Conservation (phyloP, 495 filamentous ascomycete genomes). For the Aspergillus egyptiacus region DNA sequence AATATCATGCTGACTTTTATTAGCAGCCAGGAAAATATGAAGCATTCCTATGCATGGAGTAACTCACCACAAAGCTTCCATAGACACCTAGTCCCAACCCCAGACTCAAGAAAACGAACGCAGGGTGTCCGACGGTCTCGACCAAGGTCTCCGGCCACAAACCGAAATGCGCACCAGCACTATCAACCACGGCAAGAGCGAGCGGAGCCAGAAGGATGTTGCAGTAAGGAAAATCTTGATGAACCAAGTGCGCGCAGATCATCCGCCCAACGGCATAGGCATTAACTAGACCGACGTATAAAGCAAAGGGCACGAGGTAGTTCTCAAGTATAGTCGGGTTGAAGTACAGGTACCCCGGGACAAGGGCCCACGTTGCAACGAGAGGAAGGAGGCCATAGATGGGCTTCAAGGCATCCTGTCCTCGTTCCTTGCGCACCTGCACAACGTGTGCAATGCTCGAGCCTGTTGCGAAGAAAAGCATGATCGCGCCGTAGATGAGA, state of each 20-base stretch:
- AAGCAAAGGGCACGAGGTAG: conserved; percentile 78
- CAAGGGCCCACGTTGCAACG: conserved; percentile 64
- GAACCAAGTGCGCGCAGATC: conserved; percentile 86
- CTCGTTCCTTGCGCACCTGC: conserved; percentile 64
- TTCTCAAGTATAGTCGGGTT: conserved; percentile 75
- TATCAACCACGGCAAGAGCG: conserved; percentile 67
- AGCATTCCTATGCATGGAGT: neutral
- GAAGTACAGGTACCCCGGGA: conserved; percentile 72
- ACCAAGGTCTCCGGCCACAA: conserved; percentile 78
- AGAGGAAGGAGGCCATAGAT: conserved; percentile 79
- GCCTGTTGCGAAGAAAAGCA: conserved; percentile 76
- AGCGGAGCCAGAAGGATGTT: conserved; percentile 71
- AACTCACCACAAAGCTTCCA: conserved; percentile 81
- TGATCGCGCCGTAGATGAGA: conserved; percentile 78
- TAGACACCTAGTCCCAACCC: conserved; percentile 80
- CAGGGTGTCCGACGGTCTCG: conserved; percentile 68
- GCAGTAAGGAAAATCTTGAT: conserved; percentile 77
- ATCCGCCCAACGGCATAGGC: conserved; percentile 93
- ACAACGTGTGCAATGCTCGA: conserved; percentile 75
- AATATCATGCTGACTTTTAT: conserved; percentile 60
- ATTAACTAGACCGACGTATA: conserved; percentile 83
- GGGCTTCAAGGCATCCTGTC: conserved; percentile 62
- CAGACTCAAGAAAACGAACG: conserved; percentile 77
- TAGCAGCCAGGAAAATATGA: conserved; percentile 3
- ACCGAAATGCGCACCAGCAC: conserved; percentile 61